A percentile compares a stretch with the other conserved stretches of the same genome.
Conservation (phyloP, 208 protist genomes). For the Trypanosoma congolense region DNA sequence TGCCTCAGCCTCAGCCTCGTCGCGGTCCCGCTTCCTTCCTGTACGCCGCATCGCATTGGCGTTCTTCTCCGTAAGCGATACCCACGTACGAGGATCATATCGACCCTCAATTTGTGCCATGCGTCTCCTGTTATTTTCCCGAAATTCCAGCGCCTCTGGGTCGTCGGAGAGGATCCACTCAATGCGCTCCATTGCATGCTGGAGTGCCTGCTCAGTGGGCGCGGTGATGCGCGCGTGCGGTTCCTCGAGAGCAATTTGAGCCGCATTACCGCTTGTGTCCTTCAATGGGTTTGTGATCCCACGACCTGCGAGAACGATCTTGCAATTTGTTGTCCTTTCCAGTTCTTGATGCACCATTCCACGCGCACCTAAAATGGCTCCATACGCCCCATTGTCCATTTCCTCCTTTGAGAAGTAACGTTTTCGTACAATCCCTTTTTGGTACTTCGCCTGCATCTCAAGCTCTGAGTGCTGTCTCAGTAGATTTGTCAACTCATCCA, state of each 20-base stretch:
- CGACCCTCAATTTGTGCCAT: conserved; percentile 89
- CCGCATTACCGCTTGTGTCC: conserved; percentile 74
- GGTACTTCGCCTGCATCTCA: conserved; percentile 34
- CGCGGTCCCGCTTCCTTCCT: conserved; percentile 39
- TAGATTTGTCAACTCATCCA: conserved; percentile 71
- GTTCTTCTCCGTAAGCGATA: conserved; percentile 37
- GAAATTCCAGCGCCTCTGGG: conserved; percentile 81
- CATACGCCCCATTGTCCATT: conserved; percentile 83
- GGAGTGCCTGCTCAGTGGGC: conserved; percentile 78
- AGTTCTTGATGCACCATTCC: conserved; percentile 86
- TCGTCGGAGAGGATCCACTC: conserved; percentile 92
- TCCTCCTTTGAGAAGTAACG: conserved; percentile 84
- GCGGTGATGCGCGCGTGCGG: conserved; percentile 89
- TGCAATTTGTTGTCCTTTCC: conserved; percentile 80
- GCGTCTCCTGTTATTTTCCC: conserved; percentile 84
- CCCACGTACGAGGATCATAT: conserved; percentile 87
- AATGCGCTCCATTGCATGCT: conserved; percentile 80
- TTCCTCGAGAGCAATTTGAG: conserved; percentile 71
- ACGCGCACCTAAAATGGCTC: conserved; percentile 85
- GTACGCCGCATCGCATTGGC: conserved; percentile 14
- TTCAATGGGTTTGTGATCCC: conserved; percentile 90
- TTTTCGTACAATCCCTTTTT: conserved; percentile 80
- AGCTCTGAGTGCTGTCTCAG: conserved; percentile 53
- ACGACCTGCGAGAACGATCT: conserved; percentile 86
- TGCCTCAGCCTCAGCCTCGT: too few species aligned